Conservation (phyloP, 345 rosid species). For the Aethionema arabicum region DNA sequence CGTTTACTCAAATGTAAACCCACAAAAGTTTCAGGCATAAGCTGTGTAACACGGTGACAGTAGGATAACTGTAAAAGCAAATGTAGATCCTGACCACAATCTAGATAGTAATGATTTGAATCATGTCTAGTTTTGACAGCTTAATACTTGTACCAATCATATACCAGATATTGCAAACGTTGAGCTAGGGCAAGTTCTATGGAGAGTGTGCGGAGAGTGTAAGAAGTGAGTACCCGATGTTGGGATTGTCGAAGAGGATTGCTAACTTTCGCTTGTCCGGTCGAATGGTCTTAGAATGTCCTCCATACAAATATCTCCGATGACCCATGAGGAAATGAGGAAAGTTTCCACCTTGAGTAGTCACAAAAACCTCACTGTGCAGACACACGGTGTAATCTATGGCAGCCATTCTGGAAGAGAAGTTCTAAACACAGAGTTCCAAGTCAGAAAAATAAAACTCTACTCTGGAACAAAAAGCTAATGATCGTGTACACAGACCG, state of each 20-base stretch:
- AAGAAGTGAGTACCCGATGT: conserved; percentile 60
- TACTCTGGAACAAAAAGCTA: conserved; percentile 6
- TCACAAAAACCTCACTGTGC: conserved; percentile 98
- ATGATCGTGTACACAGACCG: conserved; percentile 45
- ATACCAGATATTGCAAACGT: not conserved
- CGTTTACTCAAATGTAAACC: too few relatives aligned
- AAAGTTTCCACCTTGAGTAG: conserved; percentile 99
- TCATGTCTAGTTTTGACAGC: too few relatives aligned
- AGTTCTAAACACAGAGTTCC: conserved; percentile 61
- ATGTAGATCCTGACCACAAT: too few relatives aligned
- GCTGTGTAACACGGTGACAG: not conserved
- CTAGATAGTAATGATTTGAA: too few relatives aligned
- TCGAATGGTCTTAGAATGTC: conserved; percentile 91
- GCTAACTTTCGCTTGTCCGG: conserved; percentile 99
- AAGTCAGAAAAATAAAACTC: conserved; percentile 31
- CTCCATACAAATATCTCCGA: conserved; percentile 82
- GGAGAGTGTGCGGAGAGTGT: conserved; percentile 12
- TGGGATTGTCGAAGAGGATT: conserved; percentile 85
- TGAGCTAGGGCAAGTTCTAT: conserved; percentile 7
- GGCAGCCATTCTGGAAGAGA: conserved; percentile 99
- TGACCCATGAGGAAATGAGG: conserved; percentile 99
- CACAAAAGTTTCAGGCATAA: not conserved
- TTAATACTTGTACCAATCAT: too few relatives aligned
- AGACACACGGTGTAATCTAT: conserved; percentile 99
- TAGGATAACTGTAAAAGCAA: conserved; percentile 8